Evolutionary conservation across 768 basidiomycete genomes (phyloP).

Genomic region (Pleurotus tuoliensis): DNA sequence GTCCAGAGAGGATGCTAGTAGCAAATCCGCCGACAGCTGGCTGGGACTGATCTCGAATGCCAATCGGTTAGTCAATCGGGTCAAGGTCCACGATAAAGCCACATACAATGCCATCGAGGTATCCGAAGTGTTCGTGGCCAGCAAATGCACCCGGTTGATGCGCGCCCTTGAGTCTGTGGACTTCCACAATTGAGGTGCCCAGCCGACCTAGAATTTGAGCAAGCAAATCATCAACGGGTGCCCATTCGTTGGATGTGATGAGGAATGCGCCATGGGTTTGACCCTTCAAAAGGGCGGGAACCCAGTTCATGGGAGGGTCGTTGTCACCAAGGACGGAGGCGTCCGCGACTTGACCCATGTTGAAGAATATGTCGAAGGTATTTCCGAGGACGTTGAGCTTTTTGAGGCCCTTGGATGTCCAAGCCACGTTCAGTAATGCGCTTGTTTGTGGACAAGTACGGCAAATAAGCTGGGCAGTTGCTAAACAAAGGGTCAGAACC

Average conservation of each 20-base stretch:
- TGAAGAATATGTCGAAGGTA: slow-evolving; percentile 11
- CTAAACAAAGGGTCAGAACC: slow-evolving; percentile 6
- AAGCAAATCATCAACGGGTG: slow-evolving; percentile 7
- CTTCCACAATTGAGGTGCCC: slow-evolving; percentile 9
- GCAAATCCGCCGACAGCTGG: slow-evolving; percentile 14
- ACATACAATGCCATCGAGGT: slow-evolving; percentile 15
- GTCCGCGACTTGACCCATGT: slow-evolving; percentile 9
- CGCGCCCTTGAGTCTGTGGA: slow-evolving; percentile 13
- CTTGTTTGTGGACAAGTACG: slow-evolving; percentile 7
- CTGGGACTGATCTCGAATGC: background rate
- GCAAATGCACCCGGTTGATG: slow-evolving; percentile 17
- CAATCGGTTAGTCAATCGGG: background rate
- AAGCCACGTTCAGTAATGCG: slow-evolving; percentile 19
- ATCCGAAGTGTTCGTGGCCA: slow-evolving; percentile 26
- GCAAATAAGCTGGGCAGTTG: slow-evolving; percentile 13
- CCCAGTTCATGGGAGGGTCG: slow-evolving; percentile 12
- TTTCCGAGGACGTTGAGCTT: slow-evolving; percentile 11
- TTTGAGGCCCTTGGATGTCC: slow-evolving; percentile 14
- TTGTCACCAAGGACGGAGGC: slow-evolving; percentile 10
- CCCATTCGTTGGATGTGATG: slow-evolving; percentile 13
- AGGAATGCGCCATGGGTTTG: slow-evolving; percentile 17
- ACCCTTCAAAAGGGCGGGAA: slow-evolving; percentile 8
- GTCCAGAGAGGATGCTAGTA: slow-evolving; percentile 12
- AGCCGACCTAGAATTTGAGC: slow-evolving; percentile 7
- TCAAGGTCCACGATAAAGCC: background rate